phyloP scores from a whole-genome alignment of 257 asterid genomes.

The Craterostigma plantagineum region DNA sequence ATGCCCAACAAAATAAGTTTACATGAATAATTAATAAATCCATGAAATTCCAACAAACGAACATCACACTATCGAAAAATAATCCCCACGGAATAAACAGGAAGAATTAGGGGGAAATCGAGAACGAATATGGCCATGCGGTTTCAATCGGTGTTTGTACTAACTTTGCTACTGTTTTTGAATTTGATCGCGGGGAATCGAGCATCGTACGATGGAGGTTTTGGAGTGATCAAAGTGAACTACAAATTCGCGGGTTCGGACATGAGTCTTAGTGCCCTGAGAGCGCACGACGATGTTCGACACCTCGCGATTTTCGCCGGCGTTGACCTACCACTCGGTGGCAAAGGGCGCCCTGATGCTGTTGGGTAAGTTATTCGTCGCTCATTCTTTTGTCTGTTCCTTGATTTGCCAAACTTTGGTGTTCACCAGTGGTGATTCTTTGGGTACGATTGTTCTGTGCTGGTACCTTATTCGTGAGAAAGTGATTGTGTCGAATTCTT shows the following conservation, averaged over 20 bases:
- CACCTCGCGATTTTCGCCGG: constrained; percentile 75
- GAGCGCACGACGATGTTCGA: constrained; percentile 76
- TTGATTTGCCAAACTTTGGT: constrained; percentile 1
- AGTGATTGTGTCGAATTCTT: no score
- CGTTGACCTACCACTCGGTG: constrained; percentile 95
- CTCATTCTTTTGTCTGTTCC: neutral
- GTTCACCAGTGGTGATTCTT: neutral
- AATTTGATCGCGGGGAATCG: no score
- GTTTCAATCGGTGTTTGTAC: neutral
- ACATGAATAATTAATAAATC: no score
- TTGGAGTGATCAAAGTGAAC: constrained; percentile 38
- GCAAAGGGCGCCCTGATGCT: constrained; percentile 93
- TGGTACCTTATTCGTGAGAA: no score
- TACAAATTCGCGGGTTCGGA: constrained; percentile 64
- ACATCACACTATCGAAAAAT: no score
- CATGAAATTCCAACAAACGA: no score
- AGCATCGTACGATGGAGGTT: neutral
- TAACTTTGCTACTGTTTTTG: neutral
- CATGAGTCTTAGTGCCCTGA: constrained; percentile 57
- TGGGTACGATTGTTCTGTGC: neutral
- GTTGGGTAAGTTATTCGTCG: constrained; percentile 37
- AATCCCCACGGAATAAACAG: no score
- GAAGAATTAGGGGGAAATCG: no score
- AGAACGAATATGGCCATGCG: no score
- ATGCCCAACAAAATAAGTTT: no score